Base-by-base conservation (phyloP, 140 eudicot species). In the Anethum foeniculum region DNA sequence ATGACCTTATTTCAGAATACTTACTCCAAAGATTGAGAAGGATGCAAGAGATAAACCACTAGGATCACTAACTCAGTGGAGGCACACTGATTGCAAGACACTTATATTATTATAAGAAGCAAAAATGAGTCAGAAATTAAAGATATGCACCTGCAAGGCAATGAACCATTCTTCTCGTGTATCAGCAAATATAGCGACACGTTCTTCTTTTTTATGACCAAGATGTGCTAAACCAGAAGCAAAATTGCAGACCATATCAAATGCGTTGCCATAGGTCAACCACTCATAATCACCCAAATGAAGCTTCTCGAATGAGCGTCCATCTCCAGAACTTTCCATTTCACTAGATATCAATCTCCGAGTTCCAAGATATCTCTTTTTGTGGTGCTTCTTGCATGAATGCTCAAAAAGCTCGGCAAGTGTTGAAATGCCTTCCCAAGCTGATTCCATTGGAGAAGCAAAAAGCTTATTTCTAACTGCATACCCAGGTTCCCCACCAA, bases 131-230 rank as follows among this genome's bases (percentile, higher is more conserved):
- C 7, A 7, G 23, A 49, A 15, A 28, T 76, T 18, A 46, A 74
- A 81, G 64, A 76, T 8, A 11, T 71, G 76, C 86, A 95, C 99
- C 97, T 95, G 99, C 83, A 95, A 75, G 7, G 99, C 97, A 73
- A 92, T 89, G 83, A 92, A 91, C 99, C 99, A 95, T 89, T 95
- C 97, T 82, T 86, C 96, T 46, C 99, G 86, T 68, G 97, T 95
- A 83, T 95, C 99, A 48, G 99, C 99, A 87, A 92, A 95, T 82
- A 95, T 92, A 8, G 99, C 99, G 32, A 87, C 99, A 73, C 97
- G 97, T 76, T 95, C 97, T 41, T 87, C 93, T 47, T 51, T 86
- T 81, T 81, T 80, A 85, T 95, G 99, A 64, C 99, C 99, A 77
- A 92, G 86, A 76, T 89, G 88, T 69, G 79, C 93, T 81, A 95